phyloP scores from a whole-genome alignment of 106 monocot species.

The Dioscorea zingiberensis region DNA sequence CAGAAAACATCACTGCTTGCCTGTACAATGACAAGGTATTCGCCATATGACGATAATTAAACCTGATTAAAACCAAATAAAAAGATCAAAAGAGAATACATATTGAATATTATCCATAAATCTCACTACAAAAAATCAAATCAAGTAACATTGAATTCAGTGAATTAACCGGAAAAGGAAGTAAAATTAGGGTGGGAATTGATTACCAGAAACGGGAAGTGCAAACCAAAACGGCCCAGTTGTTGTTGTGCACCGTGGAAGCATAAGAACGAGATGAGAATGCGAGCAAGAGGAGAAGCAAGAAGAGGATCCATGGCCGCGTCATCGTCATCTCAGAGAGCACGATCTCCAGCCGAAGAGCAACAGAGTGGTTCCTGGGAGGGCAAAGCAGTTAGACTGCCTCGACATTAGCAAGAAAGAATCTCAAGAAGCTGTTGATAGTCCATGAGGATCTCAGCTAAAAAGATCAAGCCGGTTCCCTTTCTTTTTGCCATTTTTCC shows the following conservation, averaged over 20 bases:
- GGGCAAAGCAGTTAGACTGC: no score
- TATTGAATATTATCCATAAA: background rate
- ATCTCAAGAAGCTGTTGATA: no score
- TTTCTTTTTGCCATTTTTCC: no score
- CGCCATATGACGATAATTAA: constrained; percentile 98
- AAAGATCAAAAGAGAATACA: background rate
- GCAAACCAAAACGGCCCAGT: constrained; percentile 95
- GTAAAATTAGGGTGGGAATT: background rate
- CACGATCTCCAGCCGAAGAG: no score
- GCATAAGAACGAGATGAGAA: background rate
- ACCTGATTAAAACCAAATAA: constrained; percentile 42
- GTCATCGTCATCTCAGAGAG: no score
- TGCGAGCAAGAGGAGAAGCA: background rate
- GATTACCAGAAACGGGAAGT: constrained; percentile 91
- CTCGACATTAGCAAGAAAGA: no score
- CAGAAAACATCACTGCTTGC: constrained; percentile 18
- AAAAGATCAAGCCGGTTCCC: no score
- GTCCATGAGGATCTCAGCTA: no score
- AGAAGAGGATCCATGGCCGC: no score
- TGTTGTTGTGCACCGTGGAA: constrained; percentile 81
- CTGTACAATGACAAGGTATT: constrained; percentile 92
- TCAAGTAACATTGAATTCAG: background rate
- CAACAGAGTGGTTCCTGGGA: no score
- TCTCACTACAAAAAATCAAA: background rate
- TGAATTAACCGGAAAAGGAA: background rate